These are phyloP conservation scores for Apiotrichum laibachii DNA, from an alignment of 1,284 basidiomycete species.

Conservation along the genomic window DNA sequence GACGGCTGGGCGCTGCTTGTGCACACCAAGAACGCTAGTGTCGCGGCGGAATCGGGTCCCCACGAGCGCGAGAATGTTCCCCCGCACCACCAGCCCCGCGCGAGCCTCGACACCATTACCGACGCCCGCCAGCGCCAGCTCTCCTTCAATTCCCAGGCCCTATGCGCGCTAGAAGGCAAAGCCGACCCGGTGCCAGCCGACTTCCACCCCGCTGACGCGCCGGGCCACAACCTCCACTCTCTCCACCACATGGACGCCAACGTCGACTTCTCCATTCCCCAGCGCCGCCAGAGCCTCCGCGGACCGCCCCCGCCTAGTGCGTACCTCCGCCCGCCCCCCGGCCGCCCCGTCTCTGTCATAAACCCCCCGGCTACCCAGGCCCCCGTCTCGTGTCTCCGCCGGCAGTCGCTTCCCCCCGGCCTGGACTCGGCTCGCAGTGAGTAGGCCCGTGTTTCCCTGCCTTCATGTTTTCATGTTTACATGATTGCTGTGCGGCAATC, in stretches of 20 bases:
- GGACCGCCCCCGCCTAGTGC: not conserved
- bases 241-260: not conserved
- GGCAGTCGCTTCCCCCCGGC: not conserved
- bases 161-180: not conserved
- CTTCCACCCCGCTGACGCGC: not conserved
- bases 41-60: not conserved
- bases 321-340: conserved; percentile 1
- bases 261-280: not conserved
- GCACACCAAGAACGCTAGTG: not conserved
- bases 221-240: not conserved
- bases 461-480: not conserved
- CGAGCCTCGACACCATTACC: too few species aligned
- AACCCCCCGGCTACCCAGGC: not conserved
- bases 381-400: not conserved
- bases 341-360: not conserved
- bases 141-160: not conserved
- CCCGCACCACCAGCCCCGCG: too few species aligned
- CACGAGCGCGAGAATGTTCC: not conserved
- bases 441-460: not conserved
- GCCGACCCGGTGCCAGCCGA: too few species aligned
- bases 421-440: not conserved
- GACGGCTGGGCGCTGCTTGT: conserved; percentile 7
- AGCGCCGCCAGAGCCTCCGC: not conserved
- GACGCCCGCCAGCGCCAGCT: not conserved
- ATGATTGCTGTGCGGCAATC: too few species aligned